Conservation (phyloP, 2,329 filamentous ascomycete genomes). For the Neocucurbitaria cava region DNA sequence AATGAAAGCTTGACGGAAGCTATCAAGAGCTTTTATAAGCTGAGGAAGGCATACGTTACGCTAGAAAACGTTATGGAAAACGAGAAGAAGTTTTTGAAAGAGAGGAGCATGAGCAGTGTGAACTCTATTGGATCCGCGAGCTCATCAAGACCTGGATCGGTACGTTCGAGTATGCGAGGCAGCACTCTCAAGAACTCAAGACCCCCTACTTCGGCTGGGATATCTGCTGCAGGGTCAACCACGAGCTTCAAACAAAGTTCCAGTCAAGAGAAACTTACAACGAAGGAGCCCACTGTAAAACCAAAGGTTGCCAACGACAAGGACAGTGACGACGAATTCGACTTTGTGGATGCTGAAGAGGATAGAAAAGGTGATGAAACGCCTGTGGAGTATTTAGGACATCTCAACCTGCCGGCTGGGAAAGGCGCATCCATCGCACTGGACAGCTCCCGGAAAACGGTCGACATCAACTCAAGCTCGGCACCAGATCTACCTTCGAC, state of each 20-base stretch:
- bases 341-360: conserved; percentile 66
- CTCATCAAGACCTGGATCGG: conserved; percentile 33
- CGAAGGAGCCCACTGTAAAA: conserved; percentile 8
- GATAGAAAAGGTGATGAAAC: conserved; percentile 54
- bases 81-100: conserved; percentile 67
- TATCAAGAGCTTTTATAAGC: conserved; percentile 89
- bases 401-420: conserved; percentile 41
- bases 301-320: conserved; percentile 24
- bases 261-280: conserved; percentile 3
- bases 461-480: conserved; percentile 34
- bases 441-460: conserved; percentile 29
- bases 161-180: conserved; percentile 18
- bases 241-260: conserved; percentile 22
- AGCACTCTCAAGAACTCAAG: conserved; percentile 15
- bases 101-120: conserved; percentile 45
- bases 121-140: conserved; percentile 25
- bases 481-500: conserved; percentile 30
- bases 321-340: conserved; percentile 48
- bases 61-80: conserved; percentile 79
- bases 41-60: conserved; percentile 86
- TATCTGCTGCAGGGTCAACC: conserved; percentile 22
- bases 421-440: conserved; percentile 32
- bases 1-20: conserved; percentile 93
- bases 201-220: conserved; percentile 17
- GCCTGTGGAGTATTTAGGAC: conserved; percentile 57